Evolutionary conservation across 2,329 filamentous ascomycete species (phyloP), one percentile per base, ranked within the genome.

Genomic region (Xylariaceae sp.): DNA sequence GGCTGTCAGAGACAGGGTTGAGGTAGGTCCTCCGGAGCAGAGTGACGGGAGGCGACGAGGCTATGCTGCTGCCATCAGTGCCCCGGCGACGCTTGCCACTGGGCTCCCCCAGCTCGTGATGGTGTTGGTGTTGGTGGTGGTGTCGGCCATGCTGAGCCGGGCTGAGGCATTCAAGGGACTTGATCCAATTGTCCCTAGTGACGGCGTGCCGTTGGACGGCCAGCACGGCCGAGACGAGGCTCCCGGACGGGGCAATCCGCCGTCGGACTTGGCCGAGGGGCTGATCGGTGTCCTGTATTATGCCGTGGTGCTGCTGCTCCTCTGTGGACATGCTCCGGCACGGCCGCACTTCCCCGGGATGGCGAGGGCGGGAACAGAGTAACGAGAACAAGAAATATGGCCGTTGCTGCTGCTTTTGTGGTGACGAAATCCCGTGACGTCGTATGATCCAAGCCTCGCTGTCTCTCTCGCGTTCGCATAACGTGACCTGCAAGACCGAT

Each of bases 211-310:
- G 40, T 34, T 46, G 34, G 17, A 51, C 45, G 15, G 44, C 44
- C 25, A 54, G 34, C 19, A 53, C 32, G 17, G 50, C 47, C 29
- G 45, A 44, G 40, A 46, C 36, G 29, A 54, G 42, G 29, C 29
- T 44, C 13, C 29, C 32, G 19, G 31, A 13, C 27, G 35, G 31
- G 3, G 27, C 31, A 30, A 29, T 38, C 31, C 31, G 37, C 37
- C 48, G 40, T 39, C 50, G 50, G 45, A 52, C 43, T 30, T 47
- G 39, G 19, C 44, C 40, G 40, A 53, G 51, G 29, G 47, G 40
- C 36, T 50, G 27, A 29, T 46, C 42, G 40, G 49, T 50, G 44
- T 54, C 51, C 37, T 47, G 46, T 29, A 50, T 39, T 36, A 53
- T 49, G 29, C 44, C 46, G 43, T 43, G 35, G 21, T n/a, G 13